Evolutionary conservation across 176 grass and related monocot genomes (phyloP), one percentile per base, ranked within the genome.

Genomic region (Areca catechu): DNA sequence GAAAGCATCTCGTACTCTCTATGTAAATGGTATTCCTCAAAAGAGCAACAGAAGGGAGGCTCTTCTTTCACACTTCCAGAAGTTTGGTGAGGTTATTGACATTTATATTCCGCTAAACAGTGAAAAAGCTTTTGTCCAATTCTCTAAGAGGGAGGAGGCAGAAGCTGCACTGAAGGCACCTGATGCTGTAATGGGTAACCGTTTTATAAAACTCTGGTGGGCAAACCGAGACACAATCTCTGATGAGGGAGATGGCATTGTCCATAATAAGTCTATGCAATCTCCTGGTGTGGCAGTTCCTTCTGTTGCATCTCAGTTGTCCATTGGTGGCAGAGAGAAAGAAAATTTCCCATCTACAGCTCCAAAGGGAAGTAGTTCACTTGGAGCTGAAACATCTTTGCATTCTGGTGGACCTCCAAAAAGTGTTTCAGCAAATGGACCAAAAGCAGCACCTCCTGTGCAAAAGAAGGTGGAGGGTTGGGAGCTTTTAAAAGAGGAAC

Each of bases 131-230:
- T 98, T 98, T 78, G 84, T 98, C 54, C 93, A 98, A 37, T 98
- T 92, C 71, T 85, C 84, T 49, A 92, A 92, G 84, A 88, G 81
- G 56, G 93, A 85, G 72, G 93, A 98, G 61, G 93, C 88, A 73
- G 87, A 98, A 82, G 83, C 93, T 78, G 88, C 88, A 47, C 81
- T 98, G 58, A 65, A 82, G 75, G 78, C 93, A 18, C 88, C 93
- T 57, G 93, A 98, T 53, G 93, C 93, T 77, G 93, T 98, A 29
- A 98, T 98, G 88, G 93, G 88, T n/a, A 98, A 98, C 52, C 86
- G 93, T 58, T 98, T 98, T 75, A 98, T 98, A 75, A 92, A 80
- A 73, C 69, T 98, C 60, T 85, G 84, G 87, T 98, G 93, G 93
- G 93, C 93, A 3, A 98, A 98, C 60, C 82, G 87, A 74, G 93